These are phyloP conservation scores for Bauhinia variegata DNA, from an alignment of 306 rosid species.

Conservation along the genomic window DNA sequence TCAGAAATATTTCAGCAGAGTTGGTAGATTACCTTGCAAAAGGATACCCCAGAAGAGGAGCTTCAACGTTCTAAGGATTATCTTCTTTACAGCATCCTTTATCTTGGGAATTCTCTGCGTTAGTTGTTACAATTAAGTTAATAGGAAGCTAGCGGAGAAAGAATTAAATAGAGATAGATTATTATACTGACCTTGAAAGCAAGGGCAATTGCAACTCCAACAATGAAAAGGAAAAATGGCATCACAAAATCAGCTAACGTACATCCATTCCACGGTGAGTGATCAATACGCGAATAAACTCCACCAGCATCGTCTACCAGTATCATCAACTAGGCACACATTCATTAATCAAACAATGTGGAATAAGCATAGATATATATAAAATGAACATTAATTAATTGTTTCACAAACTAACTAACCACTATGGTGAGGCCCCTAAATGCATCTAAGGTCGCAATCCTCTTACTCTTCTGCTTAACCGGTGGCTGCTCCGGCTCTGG, in stretches of 20 bases:
- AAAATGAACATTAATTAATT: too few relatives aligned
- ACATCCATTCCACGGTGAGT: slow-evolving; percentile 96
- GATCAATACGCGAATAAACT: slow-evolving; percentile 77
- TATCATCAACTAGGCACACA: slow-evolving; percentile 63
- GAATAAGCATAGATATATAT: too few relatives aligned
- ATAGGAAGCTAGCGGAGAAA: not conserved
- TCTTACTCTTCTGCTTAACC: slow-evolving; percentile 60
- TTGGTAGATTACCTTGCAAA: slow-evolving; percentile 65
- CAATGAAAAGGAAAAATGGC: slow-evolving; percentile 96
- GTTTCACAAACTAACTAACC: too few relatives aligned
- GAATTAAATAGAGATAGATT: not conserved
- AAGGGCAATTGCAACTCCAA: slow-evolving; percentile 88
- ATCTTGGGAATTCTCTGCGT: slow-evolving; percentile 63
- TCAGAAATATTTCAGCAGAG: not conserved
- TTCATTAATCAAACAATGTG: not conserved
- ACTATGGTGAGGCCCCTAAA: slow-evolving; percentile 93
- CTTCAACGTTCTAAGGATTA: slow-evolving; percentile 68
- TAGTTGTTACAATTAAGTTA: slow-evolving; percentile 16
- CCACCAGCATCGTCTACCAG: slow-evolving; percentile 89
- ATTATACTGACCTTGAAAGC: slow-evolving; percentile 82
- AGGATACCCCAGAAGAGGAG: slow-evolving; percentile 88
- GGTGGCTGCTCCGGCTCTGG: slow-evolving; percentile 9
- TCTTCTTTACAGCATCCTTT: slow-evolving; percentile 56
- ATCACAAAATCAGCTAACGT: slow-evolving; percentile 87
- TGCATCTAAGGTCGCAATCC: slow-evolving; percentile 85